Evolutionary conservation across 106 monocot species (phyloP).

Genomic region (Xerophyta viscosa): DNA sequence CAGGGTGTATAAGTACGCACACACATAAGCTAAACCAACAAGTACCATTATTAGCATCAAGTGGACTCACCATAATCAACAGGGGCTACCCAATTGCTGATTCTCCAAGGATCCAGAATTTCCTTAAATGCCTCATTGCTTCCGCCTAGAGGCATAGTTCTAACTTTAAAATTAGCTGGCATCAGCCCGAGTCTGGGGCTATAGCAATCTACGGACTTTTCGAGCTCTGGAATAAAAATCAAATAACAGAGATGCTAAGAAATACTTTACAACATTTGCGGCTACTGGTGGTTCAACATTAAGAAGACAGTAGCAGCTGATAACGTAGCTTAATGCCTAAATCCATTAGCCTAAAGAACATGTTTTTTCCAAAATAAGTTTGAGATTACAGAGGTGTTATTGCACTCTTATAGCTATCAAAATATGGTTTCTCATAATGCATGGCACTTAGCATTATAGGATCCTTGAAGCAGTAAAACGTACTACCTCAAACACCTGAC

Average conservation of each 20-base stretch:
- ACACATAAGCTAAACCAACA: not conserved
- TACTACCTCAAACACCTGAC: too few relatives aligned
- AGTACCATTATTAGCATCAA: too few relatives aligned
- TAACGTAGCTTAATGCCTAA: too few relatives aligned
- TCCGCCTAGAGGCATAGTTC: slow-evolving; percentile 57
- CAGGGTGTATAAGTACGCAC: not conserved
- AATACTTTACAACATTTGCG: not conserved
- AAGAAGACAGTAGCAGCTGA: too few relatives aligned
- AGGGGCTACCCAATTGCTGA: slow-evolving; percentile 85
- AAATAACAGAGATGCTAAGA: not conserved
- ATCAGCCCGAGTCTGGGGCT: slow-evolving; percentile 95
- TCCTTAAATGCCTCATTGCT: slow-evolving; percentile 61
- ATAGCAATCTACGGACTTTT: slow-evolving; percentile 94
- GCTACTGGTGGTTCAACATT: not conserved
- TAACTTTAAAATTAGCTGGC: slow-evolving; percentile 92
- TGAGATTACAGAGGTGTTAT: too few relatives aligned
- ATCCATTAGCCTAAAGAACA: too few relatives aligned
- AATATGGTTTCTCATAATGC: too few relatives aligned
- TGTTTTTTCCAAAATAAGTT: too few relatives aligned
- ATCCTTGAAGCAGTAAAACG: too few relatives aligned
- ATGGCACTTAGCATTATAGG: too few relatives aligned
- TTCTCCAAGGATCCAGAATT: slow-evolving; percentile 85
- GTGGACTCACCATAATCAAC: slow-evolving; percentile 77
- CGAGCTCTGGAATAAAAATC: slow-evolving; percentile 54
- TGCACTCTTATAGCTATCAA: too few relatives aligned